These are phyloP conservation scores for Halteria grandinella DNA, from an alignment of 73 alveolate species.

Conservation along the genomic window DNA sequence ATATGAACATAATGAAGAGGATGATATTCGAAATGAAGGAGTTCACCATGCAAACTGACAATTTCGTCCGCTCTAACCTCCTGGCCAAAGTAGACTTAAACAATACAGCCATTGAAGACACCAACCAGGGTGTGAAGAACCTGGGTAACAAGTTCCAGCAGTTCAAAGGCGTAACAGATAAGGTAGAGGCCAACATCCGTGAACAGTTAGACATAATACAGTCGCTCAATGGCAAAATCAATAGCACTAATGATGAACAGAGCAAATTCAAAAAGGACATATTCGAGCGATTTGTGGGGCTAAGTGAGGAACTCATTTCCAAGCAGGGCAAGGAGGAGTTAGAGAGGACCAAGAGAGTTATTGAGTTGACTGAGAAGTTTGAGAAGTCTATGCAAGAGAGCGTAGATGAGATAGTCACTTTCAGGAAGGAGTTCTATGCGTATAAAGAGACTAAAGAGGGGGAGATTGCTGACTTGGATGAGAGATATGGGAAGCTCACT, in stretches of 20 bases:
- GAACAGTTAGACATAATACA: conserved; percentile 31
- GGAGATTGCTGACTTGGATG: neutral
- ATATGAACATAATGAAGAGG: conserved; percentile 7
- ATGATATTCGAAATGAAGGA: conserved; percentile 23
- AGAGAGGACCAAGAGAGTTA: neutral
- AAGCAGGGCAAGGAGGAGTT: neutral
- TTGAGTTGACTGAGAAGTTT: conserved; percentile 17
- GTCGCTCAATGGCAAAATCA: conserved; percentile 10
- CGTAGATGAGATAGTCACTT: neutral
- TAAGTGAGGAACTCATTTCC: neutral
- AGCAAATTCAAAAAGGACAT: neutral
- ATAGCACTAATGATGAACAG: neutral
- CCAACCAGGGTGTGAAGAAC: neutral
- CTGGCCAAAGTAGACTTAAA: neutral
- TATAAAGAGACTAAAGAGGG: neutral
- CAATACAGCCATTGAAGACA: conserved; percentile 8
- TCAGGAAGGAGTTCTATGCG: neutral
- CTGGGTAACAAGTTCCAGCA: conserved; percentile 7
- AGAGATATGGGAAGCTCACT: neutral
- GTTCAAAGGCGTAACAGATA: conserved; percentile 5
- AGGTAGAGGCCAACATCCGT: conserved; percentile 13
- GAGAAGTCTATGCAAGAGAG: neutral
- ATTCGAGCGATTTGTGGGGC: neutral
- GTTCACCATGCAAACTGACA: neutral
- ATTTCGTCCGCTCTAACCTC: neutral